Base-by-base conservation (phyloP, 139 green algal species). In the Desmodesmus armatus region DNA sequence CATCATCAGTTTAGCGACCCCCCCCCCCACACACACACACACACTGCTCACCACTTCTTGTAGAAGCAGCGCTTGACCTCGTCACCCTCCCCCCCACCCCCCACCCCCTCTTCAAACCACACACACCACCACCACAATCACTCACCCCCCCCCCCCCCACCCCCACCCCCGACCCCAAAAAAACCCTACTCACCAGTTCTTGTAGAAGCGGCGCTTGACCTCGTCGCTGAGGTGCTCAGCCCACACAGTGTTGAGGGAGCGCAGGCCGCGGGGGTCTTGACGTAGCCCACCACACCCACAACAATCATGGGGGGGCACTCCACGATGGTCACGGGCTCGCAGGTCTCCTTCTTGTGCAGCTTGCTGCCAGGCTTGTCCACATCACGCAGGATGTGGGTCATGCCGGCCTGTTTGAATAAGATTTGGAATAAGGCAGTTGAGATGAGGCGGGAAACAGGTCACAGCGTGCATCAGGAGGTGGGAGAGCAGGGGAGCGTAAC, bases 291-390 rank as follows among this genome's bases (percentile, higher is more conserved):
- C 21, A 99, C 90, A 73, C 97, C 98, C 62, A 99, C 96, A 47
- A 99, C 94, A n/a, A 99, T 92, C 94, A 99, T 97, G 55, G 97
- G 94, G 23, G 98, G 98, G 39, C 92, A 86, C 88, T 99, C 98
- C 40, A 99, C 93, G 89, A 99, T 95, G 79, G 98, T 99, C 70
- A 99, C 98, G 27, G 95, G 89, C 94, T 99, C 98, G 88, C 91
- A 96, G 17, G 95, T 94, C 95, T 99, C 98, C 96, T 99, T 99
- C 96, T 99, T 99, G 94, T 99, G 98, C 73, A 99, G 92, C 95
- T 99, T 99, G 90, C 95, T 99, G 82, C 97, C 97, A 9, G 96
- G 97, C 95, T 99, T 99, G 78, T 99, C 97, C 62, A 99, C 97
- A 78, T 99, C 97, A 76, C 97, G 96, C 44, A 98, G 80, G 84